Evolutionary conservation across 2,329 filamentous ascomycete genomes (phyloP).

Genomic region (Ceratocystis lukuohia): DNA sequence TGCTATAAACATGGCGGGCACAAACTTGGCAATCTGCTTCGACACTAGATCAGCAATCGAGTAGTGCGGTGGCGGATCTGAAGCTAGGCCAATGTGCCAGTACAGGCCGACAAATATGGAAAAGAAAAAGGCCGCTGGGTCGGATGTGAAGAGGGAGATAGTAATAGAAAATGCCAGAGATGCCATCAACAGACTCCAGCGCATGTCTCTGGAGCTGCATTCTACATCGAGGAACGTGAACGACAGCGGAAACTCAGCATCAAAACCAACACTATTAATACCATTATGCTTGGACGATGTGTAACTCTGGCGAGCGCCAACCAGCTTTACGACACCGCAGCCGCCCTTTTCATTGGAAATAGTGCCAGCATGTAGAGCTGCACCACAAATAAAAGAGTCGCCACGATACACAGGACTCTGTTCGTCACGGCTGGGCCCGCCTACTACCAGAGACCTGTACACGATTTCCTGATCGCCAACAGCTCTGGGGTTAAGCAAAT

Average conservation of each 20-base stretch:
- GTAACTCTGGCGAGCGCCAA: slow-evolving; percentile 55
- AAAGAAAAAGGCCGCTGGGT: slow-evolving; percentile 71
- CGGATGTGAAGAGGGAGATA: slow-evolving; percentile 69
- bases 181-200: slow-evolving; percentile 73
- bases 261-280: slow-evolving; percentile 64
- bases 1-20: slow-evolving; percentile 76
- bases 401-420: slow-evolving; percentile 59
- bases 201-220: slow-evolving; percentile 59
- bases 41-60: slow-evolving; percentile 62
- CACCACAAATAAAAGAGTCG: slow-evolving; percentile 75
- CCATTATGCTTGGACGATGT: slow-evolving; percentile 53
- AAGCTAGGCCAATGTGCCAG: slow-evolving; percentile 78
- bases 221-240: slow-evolving; percentile 60
- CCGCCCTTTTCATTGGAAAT: slow-evolving; percentile 59
- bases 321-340: slow-evolving; percentile 65
- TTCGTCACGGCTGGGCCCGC: slow-evolving; percentile 41
- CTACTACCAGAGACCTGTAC: slow-evolving; percentile 53
- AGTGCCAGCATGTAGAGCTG: slow-evolving; percentile 73
- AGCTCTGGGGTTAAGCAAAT: slow-evolving; percentile 57
- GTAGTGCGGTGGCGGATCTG: slow-evolving; percentile 62
- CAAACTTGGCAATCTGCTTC: slow-evolving; percentile 62
- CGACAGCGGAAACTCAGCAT: slow-evolving; percentile 78
- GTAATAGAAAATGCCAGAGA: slow-evolving; percentile 67
- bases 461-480: slow-evolving; percentile 56
- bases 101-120: slow-evolving; percentile 70